Conservation (phyloP, 805 yeast genomes). For the Suhomyces prunicola region DNA sequence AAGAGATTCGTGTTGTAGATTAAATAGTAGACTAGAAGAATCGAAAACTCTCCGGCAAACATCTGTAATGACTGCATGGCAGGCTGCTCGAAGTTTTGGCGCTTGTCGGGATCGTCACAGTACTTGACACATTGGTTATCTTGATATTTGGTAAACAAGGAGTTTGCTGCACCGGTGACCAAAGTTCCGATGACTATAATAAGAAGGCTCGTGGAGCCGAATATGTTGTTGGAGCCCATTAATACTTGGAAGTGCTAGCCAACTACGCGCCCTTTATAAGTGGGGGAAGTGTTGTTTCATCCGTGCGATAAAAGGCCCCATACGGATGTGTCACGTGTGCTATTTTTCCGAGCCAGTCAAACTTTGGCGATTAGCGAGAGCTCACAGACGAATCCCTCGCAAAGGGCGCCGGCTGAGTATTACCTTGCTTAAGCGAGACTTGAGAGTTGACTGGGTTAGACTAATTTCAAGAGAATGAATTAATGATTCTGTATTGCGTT, state of each 20-base stretch:
- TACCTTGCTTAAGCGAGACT: not conserved
- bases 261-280: not conserved
- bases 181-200: constrained; percentile 49
- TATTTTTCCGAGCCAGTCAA: not conserved
- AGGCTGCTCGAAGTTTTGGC: constrained; percentile 65
- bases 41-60: constrained; percentile 69
- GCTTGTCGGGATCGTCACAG: constrained; percentile 46
- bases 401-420: not conserved
- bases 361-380: not conserved
- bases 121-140: constrained; percentile 67
- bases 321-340: not conserved
- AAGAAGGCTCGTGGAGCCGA: not conserved
- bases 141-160: constrained; percentile 70
- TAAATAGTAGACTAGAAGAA: constrained; percentile 41
- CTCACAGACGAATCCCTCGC: not conserved
- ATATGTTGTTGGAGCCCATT: not conserved
- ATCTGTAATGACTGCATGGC: constrained; percentile 76
- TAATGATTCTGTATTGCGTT: not conserved
- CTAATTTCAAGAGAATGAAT: not conserved
- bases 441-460: not conserved
- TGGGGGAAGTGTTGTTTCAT: not conserved
- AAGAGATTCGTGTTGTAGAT: constrained; percentile 16
- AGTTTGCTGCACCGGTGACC: constrained; percentile 67
- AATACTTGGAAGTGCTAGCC: not conserved
- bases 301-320: constrained; percentile 1